Evolutionary conservation across 2,329 filamentous ascomycete species (phyloP).

Genomic region (Paradendryphiella salina): DNA sequence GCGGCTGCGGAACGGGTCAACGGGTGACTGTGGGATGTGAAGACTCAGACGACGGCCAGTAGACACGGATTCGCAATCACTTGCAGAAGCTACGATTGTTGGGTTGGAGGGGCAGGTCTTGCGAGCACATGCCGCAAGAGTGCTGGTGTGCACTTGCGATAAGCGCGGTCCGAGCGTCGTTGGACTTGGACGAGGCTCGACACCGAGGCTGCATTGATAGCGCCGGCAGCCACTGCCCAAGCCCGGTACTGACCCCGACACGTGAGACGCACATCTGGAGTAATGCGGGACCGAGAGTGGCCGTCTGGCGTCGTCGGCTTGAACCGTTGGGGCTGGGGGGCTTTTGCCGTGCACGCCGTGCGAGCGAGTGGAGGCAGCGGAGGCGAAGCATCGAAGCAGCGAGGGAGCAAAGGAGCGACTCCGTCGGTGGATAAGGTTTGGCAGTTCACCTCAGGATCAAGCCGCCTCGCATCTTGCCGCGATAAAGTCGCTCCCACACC

Average conservation of each 20-base stretch:
- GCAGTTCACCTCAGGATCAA: too few species aligned
- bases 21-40: constrained; percentile 10
- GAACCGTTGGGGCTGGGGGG: constrained; percentile 1
- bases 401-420: neutral
- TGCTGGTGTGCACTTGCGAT: constrained; percentile 3
- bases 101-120: neutral
- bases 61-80: too few species aligned
- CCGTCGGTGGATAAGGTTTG: too few species aligned
- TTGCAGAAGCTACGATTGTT: neutral
- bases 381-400: constrained; percentile 3
- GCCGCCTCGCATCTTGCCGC: neutral
- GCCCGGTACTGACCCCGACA: constrained; percentile 5
- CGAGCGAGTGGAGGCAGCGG: constrained; percentile 4
- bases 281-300: constrained; percentile 8
- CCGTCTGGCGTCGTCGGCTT: constrained; percentile 4
- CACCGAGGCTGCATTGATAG: constrained; percentile 5
- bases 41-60: neutral
- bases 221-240: constrained; percentile 6
- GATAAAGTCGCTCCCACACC: constrained; percentile 9
- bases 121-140: constrained; percentile 17
- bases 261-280: constrained; percentile 17
- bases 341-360: constrained; percentile 1
- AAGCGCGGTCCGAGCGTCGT: constrained; percentile 9
- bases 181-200: constrained; percentile 13
- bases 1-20: constrained; percentile 7